A percentile compares a stretch with the other conserved stretches of the same genome.
phyloP scores from a whole-genome alignment of 345 rosid species.

The Hypericum perforatum region DNA sequence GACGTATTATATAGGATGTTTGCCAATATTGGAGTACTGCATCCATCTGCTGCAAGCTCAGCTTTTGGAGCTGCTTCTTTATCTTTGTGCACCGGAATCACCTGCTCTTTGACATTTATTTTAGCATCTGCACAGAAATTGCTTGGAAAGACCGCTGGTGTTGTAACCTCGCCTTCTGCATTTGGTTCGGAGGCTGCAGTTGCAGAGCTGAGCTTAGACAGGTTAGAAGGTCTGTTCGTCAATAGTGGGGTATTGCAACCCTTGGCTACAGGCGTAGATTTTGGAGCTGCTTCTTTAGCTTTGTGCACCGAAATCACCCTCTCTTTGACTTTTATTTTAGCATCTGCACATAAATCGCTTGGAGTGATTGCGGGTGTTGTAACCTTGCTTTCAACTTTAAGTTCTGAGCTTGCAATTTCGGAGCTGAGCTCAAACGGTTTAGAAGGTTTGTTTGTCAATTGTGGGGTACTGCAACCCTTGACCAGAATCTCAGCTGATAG shows the following conservation, averaged over 20 bases:
- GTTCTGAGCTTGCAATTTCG: too few species aligned
- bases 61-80: conserved; percentile 13
- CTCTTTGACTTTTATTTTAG: too few species aligned
- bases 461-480: too few species aligned
- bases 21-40: not conserved
- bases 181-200: conserved; percentile 7
- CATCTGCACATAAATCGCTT: too few species aligned
- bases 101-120: conserved; percentile 2
- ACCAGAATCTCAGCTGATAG: too few species aligned
- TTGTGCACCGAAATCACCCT: too few species aligned
- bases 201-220: conserved; percentile 1
- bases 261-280: conserved; percentile 11
- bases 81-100: not conserved
- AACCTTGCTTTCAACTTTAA: too few species aligned
- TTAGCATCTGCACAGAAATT: conserved; percentile 13
- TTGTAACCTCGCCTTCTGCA: conserved; percentile 1
- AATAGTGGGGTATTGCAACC: not conserved
- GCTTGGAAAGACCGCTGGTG: conserved; percentile 10
- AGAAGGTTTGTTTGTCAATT: too few species aligned
- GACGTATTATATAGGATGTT: conserved; percentile 11
- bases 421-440: too few species aligned
- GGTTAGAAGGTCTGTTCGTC: conserved; percentile 11
- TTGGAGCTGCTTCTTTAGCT: conserved; percentile 3
- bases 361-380: too few species aligned
- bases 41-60: conserved; percentile 5